Base-by-base conservation (phyloP, 106 monocot species). In the Alisma plantagoaquatica region DNA sequence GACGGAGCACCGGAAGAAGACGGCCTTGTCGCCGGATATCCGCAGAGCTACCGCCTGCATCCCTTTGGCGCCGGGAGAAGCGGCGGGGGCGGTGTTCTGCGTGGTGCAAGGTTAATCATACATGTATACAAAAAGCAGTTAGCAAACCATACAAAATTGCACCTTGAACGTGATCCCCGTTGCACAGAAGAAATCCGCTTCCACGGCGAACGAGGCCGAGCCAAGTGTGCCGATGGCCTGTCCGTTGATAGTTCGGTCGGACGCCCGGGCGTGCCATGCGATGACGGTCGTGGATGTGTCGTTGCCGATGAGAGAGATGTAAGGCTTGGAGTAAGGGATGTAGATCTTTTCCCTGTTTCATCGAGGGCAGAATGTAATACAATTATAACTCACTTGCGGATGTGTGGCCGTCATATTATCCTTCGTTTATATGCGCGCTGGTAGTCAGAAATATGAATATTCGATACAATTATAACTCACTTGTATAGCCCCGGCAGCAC, bases 31-130 rank as follows among this genome's bases (percentile, higher is more conserved):
- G 2, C 84, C 90, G 5, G 90, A 74, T 2, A 91, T 60, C 33
- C 90, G 57, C 56, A 91, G 67, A 4, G 90, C 90, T 17, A 80
- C 90, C 9, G 90, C 90, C 42, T 91, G 90, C 77, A 74, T 68
- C 41, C 84, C 90, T n/a, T 49, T 45, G 0, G 64, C 76, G 49
- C 90, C 90, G 2, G 90, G 63, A 22, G 30, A 9, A n/a, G 88
- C 80, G 0, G 25, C 54, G 19, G 71, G 54, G 31, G 80, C 73
- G 11, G 90, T 74, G 51, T 91, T 91, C 90, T 91, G 68, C 29
- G 49, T 29, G n/a, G n/a, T n/a, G n/a, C n/a, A n/a, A n/a, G n/a
- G n/a, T n/a, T n/a, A n/a, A n/a, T n/a, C n/a, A n/a, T n/a, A n/a
- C n/a, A n/a, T n/a, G n/a, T n/a, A n/a, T n/a, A n/a, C n/a, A n/a